These are phyloP conservation scores for Mariannaea sp. DNA, from an alignment of 2,329 filamentous ascomycete species.

Conservation along the genomic window DNA sequence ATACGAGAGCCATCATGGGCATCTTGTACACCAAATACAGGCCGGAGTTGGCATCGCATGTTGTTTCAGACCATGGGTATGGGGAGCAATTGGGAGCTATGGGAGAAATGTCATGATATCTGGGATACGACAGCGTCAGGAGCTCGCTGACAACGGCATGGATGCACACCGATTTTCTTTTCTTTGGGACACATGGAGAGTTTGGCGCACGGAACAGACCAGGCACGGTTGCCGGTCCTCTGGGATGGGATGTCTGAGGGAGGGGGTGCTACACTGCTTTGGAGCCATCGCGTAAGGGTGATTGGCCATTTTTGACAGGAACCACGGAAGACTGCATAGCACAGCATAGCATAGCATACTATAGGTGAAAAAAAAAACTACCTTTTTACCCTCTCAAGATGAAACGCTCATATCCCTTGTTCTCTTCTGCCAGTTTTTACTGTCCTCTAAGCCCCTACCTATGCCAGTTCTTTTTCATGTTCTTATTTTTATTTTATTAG, in stretches of 20 bases:
- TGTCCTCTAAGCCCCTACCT: no score
- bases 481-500: no score
- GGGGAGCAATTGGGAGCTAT: conserved; percentile 38
- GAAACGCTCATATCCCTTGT: conserved; percentile 24
- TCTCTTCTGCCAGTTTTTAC: conserved; percentile 10
- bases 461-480: no score
- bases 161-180: conserved; percentile 27
- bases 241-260: conserved; percentile 28
- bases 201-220: conserved; percentile 35
- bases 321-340: conserved; percentile 38
- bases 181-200: conserved; percentile 12
- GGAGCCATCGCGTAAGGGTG: conserved; percentile 22
- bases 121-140: conserved; percentile 38
- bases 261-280: conserved; percentile 31
- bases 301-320: conserved; percentile 33
- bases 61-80: conserved; percentile 44
- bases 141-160: conserved; percentile 22
- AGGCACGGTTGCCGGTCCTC: conserved; percentile 33
- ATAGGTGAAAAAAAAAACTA: conserved; percentile 37
- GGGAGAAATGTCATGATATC: conserved; percentile 39
- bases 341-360: conserved; percentile 36
- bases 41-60: conserved; percentile 40
- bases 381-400: conserved; percentile 31
- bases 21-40: conserved; percentile 42
- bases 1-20: conserved; percentile 33